Evolutionary conservation across 768 basidiomycete species (phyloP).

Genomic region (Trametes punicea): DNA sequence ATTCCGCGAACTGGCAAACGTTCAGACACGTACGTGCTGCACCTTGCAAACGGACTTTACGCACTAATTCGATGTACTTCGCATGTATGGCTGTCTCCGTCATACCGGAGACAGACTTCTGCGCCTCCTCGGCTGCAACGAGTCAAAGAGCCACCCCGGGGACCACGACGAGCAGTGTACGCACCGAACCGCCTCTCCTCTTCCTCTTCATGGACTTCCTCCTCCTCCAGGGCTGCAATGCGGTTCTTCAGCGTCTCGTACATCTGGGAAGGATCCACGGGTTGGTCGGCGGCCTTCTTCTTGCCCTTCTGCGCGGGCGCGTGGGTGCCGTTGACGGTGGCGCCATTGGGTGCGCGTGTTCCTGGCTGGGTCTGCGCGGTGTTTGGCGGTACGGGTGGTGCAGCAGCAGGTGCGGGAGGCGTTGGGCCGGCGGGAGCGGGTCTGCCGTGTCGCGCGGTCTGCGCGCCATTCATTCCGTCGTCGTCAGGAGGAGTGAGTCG

Average conservation of each 20-base stretch:
- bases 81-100: slow-evolving; percentile 79
- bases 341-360: slow-evolving; percentile 26
- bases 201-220: slow-evolving; percentile 83
- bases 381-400: slow-evolving; percentile 54
- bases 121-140: slow-evolving; percentile 76
- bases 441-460: slow-evolving; percentile 24
- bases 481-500: background rate
- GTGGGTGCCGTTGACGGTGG: slow-evolving; percentile 24
- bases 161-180: slow-evolving; percentile 30
- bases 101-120: slow-evolving; percentile 79
- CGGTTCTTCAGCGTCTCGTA: slow-evolving; percentile 86
- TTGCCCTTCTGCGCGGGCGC: slow-evolving; percentile 33
- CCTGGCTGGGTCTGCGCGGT: slow-evolving; percentile 36
- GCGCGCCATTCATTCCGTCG: slow-evolving; percentile 23
- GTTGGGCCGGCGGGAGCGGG: slow-evolving; percentile 32
- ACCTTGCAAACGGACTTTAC: slow-evolving; percentile 27
- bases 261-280: slow-evolving; percentile 81
- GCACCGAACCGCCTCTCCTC: slow-evolving; percentile 76
- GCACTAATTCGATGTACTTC: slow-evolving; percentile 87
- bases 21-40: slow-evolving; percentile 1
- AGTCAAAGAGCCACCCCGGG: slow-evolving; percentile 14
- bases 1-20: slow-evolving; percentile 70
- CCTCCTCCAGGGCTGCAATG: slow-evolving; percentile 87
- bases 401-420: slow-evolving; percentile 54
- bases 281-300: slow-evolving; percentile 74